Percentiles rank a stretch among this genome's conserved stretches.
Conservation (phyloP, 306 rosid species). For the Inga laurina region DNA sequence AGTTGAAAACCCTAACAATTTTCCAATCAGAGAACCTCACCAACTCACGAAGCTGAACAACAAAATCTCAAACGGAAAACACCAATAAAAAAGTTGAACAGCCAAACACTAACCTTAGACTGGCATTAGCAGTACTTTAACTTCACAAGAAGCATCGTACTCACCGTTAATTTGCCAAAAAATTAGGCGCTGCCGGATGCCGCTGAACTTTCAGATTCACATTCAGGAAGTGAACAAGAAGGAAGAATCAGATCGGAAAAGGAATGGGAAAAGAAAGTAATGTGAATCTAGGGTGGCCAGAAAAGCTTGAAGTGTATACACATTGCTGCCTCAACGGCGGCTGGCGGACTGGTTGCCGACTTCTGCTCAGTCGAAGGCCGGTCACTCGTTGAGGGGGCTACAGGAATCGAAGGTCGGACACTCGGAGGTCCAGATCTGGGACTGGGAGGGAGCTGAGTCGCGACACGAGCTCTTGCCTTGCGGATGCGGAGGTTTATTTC, state of each 20-base stretch:
- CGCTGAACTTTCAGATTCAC: slow-evolving; percentile 11
- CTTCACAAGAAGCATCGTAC: slow-evolving; percentile 12
- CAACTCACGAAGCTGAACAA: slow-evolving; percentile 2
- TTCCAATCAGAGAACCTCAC: slow-evolving; percentile 26
- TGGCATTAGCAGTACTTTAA: slow-evolving; percentile 2
- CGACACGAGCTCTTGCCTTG: no score
- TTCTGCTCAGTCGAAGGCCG: no score
- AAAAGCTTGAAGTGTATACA: slow-evolving; percentile 19
- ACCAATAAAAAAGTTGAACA: slow-evolving; percentile 14
- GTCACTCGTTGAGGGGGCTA: no score
- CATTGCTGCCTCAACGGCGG: no score
- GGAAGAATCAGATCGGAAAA: slow-evolving; percentile 20
- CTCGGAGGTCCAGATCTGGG: no score
- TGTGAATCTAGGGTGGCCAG: slow-evolving; percentile 37
- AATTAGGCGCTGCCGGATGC: background rate
- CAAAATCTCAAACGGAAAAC: slow-evolving; percentile 11
- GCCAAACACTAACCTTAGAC: slow-evolving; percentile 28
- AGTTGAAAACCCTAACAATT: slow-evolving; percentile 49
- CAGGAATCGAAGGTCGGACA: no score
- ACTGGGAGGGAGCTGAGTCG: no score
- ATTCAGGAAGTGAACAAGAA: slow-evolving; percentile 1
- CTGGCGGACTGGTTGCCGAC: no score
- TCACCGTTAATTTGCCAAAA: background rate
- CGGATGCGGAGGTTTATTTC: no score
- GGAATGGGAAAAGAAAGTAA: slow-evolving; percentile 10